Evolutionary conservation across 2,329 filamentous ascomycete species (phyloP).

Genomic region (Ophiobolus disseminans): DNA sequence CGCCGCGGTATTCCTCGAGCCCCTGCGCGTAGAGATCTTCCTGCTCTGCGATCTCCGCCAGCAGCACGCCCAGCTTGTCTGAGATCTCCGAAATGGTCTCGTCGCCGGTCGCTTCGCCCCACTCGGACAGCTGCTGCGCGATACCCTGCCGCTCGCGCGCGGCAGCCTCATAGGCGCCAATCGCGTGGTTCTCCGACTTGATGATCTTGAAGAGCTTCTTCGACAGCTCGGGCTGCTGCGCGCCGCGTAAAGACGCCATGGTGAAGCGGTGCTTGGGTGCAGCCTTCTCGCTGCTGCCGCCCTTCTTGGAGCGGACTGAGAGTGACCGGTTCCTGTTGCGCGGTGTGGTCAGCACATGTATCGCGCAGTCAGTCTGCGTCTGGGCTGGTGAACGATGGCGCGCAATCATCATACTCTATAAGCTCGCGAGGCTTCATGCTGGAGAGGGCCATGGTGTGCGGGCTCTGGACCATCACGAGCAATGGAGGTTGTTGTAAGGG

Average conservation of each 20-base stretch:
- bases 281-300: conserved; percentile 51
- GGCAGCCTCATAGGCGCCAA: conserved; percentile 82
- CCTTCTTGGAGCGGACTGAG: conserved; percentile 73
- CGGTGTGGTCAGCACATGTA: conserved; percentile 33
- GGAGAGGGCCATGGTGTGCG: too few relatives aligned
- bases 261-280: conserved; percentile 74
- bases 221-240: conserved; percentile 84
- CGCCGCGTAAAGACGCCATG: conserved; percentile 84
- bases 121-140: conserved; percentile 90
- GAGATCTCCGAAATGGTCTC: conserved; percentile 87
- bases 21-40: conserved; percentile 87
- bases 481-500: too few relatives aligned
- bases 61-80: conserved; percentile 92
- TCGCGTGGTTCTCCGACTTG: conserved; percentile 91
- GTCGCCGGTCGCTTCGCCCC: conserved; percentile 91
- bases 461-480: too few relatives aligned
- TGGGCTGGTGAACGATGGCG: too few relatives aligned
- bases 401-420: too few relatives aligned
- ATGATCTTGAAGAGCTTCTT: conserved; percentile 90
- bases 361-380: too few relatives aligned
- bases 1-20: conserved; percentile 80
- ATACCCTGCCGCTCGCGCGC: conserved; percentile 84
- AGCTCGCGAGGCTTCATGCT: too few relatives aligned
- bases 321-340: conserved; percentile 72
- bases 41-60: conserved; percentile 92